Evolutionary conservation across 129 eudicot genomes (phyloP).

Genomic region (Daucus carota): DNA sequence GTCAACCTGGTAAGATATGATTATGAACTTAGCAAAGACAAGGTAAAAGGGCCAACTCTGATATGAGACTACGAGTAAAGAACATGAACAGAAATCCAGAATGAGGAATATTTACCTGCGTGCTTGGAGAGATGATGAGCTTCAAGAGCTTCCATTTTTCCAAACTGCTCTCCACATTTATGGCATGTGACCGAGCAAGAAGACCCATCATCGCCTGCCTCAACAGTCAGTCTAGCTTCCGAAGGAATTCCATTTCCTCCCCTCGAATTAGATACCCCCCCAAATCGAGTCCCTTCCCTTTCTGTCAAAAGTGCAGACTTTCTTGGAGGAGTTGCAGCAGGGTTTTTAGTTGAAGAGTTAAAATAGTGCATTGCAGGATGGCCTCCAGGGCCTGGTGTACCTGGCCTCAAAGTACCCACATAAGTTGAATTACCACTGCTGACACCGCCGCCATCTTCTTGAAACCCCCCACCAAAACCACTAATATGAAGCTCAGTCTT

Average conservation of each 20-base stretch:
- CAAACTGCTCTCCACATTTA: constrained; percentile 94
- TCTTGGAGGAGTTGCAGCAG: constrained; percentile 41
- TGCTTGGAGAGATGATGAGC: constrained; percentile 94
- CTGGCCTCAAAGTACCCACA: constrained; percentile 85
- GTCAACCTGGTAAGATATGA: too few species aligned
- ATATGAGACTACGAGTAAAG: background rate
- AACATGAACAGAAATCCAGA: background rate
- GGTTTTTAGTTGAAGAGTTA: constrained; percentile 27
- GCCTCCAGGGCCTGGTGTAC: constrained; percentile 92
- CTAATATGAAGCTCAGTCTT: constrained; percentile 86
- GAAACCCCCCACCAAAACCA: constrained; percentile 45
- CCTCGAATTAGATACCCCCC: constrained; percentile 15
- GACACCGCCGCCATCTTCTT: constrained; percentile 35
- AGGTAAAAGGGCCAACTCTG: background rate
- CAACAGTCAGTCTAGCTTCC: constrained; percentile 40
- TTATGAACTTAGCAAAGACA: too few species aligned
- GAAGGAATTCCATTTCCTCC: constrained; percentile 28
- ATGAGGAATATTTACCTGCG: constrained; percentile 31
- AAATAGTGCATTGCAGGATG: constrained; percentile 61
- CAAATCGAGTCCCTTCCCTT: constrained; percentile 24
- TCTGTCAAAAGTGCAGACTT: constrained; percentile 27
- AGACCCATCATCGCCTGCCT: constrained; percentile 46
- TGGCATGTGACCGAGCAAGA: constrained; percentile 56
- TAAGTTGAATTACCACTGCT: constrained; percentile 37
- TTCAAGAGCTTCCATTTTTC: constrained; percentile 93